phyloP scores from a whole-genome alignment of 495 filamentous ascomycete species.

The Parachaetomium inaequale region DNA sequence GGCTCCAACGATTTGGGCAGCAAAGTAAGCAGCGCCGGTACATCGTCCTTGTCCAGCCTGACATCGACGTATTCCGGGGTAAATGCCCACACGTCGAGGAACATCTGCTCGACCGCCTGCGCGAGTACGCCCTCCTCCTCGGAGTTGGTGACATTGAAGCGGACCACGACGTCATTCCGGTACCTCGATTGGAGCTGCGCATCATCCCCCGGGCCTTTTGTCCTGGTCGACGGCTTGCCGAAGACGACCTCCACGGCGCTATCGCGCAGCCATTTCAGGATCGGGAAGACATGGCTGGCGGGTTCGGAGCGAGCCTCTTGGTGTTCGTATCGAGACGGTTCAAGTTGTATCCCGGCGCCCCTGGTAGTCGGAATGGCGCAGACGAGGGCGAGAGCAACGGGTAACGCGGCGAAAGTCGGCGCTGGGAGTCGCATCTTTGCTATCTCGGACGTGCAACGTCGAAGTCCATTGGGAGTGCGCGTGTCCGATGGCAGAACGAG shows the following conservation, averaged over 20 bases:
- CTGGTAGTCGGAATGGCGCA: slow-evolving; percentile 24
- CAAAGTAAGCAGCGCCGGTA: slow-evolving; percentile 76
- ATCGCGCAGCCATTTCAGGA: slow-evolving; percentile 59
- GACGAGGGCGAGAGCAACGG: slow-evolving; percentile 23
- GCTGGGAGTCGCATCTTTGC: slow-evolving; percentile 30
- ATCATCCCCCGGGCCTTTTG: slow-evolving; percentile 35
- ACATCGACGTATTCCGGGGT: slow-evolving; percentile 84
- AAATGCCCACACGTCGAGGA: slow-evolving; percentile 88
- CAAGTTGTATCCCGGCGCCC: slow-evolving; percentile 25
- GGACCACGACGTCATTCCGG: slow-evolving; percentile 76
- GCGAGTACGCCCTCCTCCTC: slow-evolving; percentile 71
- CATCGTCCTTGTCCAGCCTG: slow-evolving; percentile 69
- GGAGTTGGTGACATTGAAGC: slow-evolving; percentile 71
- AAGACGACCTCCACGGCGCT: slow-evolving; percentile 62
- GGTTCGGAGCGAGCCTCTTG: slow-evolving; percentile 2
- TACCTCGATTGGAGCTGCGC: slow-evolving; percentile 62
- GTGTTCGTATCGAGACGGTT: slow-evolving; percentile 15
- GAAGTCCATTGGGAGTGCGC: slow-evolving; percentile 1
- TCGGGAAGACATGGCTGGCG: slow-evolving; percentile 30
- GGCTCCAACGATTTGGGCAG: slow-evolving; percentile 72
- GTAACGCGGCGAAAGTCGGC: slow-evolving; percentile 13
- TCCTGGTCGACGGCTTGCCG: slow-evolving; percentile 39
- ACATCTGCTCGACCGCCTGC: slow-evolving; percentile 67
- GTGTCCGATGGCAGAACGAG: background rate
- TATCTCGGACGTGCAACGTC: background rate